These are phyloP conservation scores for Lactarius hatsudake DNA, from an alignment of 768 basidiomycete genomes.

Conservation along the genomic window DNA sequence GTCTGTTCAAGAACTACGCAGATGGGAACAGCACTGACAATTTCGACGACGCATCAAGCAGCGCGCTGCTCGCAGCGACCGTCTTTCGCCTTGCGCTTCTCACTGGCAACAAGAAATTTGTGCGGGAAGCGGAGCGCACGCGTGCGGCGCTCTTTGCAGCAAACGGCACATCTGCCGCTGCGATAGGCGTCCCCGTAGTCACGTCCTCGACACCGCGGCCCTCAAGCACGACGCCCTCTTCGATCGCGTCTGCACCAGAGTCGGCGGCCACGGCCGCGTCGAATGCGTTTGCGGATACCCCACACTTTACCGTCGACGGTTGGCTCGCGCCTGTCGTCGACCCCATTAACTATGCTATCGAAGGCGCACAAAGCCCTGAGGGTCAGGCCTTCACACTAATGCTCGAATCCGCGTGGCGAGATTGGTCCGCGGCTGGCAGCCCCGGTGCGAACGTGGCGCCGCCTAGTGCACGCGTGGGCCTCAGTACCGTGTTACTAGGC, in stretches of 20 bases:
- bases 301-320: constrained; percentile 55
- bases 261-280: neutral
- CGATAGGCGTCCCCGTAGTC: constrained; percentile 19
- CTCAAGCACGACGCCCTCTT: constrained; percentile 17
- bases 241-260: neutral
- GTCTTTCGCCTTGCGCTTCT: constrained; percentile 71
- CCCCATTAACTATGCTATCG: constrained; percentile 50
- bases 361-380: constrained; percentile 65
- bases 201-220: constrained; percentile 17
- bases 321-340: constrained; percentile 77
- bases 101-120: constrained; percentile 43
- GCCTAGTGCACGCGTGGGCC: neutral
- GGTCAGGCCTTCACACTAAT: constrained; percentile 76
- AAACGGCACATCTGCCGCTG: neutral
- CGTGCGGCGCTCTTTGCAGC: constrained; percentile 41
- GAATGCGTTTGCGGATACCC: neutral
- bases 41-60: constrained; percentile 72
- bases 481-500: neutral
- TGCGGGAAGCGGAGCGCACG: constrained; percentile 57
- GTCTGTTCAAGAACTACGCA: constrained; percentile 72
- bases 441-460: constrained; percentile 46
- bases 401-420: constrained; percentile 71
- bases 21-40: constrained; percentile 43
- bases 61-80: constrained; percentile 70
- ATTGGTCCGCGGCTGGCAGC: constrained; percentile 62